Evolutionary conservation across 768 basidiomycete species (phyloP), one percentile per base, ranked within the genome.

Genomic region (Hydnum rufescens): DNA sequence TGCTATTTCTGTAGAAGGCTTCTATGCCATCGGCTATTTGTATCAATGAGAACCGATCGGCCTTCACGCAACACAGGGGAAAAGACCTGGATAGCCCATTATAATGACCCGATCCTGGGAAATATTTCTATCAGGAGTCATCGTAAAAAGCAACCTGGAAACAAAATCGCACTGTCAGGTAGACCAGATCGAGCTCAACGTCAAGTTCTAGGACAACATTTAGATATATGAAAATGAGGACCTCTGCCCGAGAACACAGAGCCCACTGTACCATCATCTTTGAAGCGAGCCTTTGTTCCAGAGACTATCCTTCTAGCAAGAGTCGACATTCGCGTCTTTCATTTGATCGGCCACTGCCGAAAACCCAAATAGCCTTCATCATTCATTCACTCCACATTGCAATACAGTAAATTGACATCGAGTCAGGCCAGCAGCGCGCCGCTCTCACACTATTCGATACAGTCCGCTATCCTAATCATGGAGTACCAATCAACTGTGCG

Each of bases 201-300:
- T 77, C 68, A 43, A 82, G 73, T 2, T 71, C 66, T 47, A 22
- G 13, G 36, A 22, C n/a, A n/a, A n/a, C n/a, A n/a, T n/a, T n/a
- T 39, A 22, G 36, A 22, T 39, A 22, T 39, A 39, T 39, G 13
- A 13, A 39, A 39, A 22, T 39, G 13, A n/a, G n/a, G n/a, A n/a
- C n/a, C n/a, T n/a, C n/a, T n/a, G n/a, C n/a, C n/a, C n/a, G n/a
- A n/a, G n/a, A n/a, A n/a, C n/a, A n/a, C n/a, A n/a, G n/a, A n/a
- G n/a, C n/a, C n/a, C n/a, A n/a, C n/a, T 22, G 13, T 39, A 39
- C 36, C 36, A 4, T 67, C 68, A 62, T 89, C 84, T 53, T 70
- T 76, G 65, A 79, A 84, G 16, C 88, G 71, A 3, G 83, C 76
- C 60, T 87, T 92, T 48, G 73, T 69, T 0, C 86, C 84, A n/a